Conservation (phyloP, 768 basidiomycete species). For the Leccinum ochraceum region DNA sequence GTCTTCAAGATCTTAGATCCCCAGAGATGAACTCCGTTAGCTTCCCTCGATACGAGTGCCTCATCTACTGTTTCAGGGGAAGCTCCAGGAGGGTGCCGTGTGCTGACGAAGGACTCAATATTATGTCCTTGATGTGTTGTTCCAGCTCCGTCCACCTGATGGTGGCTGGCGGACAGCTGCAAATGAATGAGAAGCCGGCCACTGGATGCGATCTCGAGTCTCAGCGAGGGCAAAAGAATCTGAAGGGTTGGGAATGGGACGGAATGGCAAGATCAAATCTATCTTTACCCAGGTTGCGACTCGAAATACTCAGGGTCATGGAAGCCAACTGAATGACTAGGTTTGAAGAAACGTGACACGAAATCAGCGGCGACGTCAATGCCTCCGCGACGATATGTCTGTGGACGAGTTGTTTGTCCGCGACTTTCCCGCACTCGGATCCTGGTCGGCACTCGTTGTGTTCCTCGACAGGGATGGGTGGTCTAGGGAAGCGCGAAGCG, state of each 20-base stretch:
- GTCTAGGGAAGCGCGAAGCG: too few species aligned
- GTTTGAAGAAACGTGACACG: conserved; percentile 27
- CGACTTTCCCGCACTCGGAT: background rate
- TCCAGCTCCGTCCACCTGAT: background rate
- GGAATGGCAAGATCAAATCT: background rate
- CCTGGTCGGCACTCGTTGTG: background rate
- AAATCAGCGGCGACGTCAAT: conserved; percentile 82
- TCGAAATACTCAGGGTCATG: background rate
- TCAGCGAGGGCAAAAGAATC: background rate
- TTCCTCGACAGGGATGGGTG: too few species aligned
- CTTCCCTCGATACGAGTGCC: background rate
- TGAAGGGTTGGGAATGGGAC: background rate
- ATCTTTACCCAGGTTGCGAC: background rate
- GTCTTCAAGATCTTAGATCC: background rate
- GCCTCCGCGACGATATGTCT: conserved; percentile 70
- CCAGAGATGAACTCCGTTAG: background rate
- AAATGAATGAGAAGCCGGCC: background rate
- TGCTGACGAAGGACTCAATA: background rate
- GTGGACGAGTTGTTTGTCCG: conserved; percentile 40
- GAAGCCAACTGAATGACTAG: background rate
- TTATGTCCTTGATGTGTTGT: background rate
- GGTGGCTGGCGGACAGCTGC: background rate
- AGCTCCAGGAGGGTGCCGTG: background rate
- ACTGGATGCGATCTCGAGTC: too few species aligned
- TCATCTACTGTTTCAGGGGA: background rate